Conservation (phyloP, 148 eudicot genomes). For the Nepenthes mirabilis region DNA sequence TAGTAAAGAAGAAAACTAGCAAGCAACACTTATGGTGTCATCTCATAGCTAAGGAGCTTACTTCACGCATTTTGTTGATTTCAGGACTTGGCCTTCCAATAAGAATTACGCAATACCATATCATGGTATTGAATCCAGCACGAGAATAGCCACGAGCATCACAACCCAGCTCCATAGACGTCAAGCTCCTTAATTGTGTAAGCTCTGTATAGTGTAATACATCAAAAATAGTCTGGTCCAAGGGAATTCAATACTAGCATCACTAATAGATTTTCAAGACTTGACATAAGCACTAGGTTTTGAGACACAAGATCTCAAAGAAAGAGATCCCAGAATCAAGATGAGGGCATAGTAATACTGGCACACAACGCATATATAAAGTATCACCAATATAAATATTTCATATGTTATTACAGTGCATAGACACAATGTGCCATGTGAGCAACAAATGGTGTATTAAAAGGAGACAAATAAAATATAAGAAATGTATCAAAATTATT, state of each 20-base stretch:
- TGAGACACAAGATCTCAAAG: not conserved
- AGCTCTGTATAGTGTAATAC: conserved; percentile 35
- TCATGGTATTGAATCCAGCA: conserved; percentile 43
- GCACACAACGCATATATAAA: too few relatives aligned
- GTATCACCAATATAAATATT: too few relatives aligned
- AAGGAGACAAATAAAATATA: too few relatives aligned
- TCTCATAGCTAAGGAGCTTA: conserved; percentile 23
- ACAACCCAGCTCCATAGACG: conserved; percentile 88
- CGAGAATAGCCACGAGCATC: conserved; percentile 80
- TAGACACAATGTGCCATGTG: too few relatives aligned
- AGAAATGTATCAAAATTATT: too few relatives aligned
- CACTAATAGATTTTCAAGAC: too few relatives aligned
- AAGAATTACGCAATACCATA: conserved; percentile 87
- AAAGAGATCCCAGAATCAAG: not conserved
- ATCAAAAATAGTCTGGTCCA: not conserved
- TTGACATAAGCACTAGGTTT: not conserved
- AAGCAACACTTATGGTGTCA: not conserved
- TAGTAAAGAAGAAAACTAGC: not conserved
- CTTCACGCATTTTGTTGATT: conserved; percentile 77
- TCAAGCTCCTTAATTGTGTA: conserved; percentile 78
- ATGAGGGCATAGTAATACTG: too few relatives aligned
- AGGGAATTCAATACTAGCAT: not conserved
- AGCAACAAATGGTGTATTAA: too few relatives aligned
- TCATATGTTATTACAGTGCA: too few relatives aligned
- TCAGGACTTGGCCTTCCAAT: conserved; percentile 79